These are phyloP conservation scores for Chenopodium suecicum DNA, from an alignment of 148 eudicot genomes.

Conservation along the genomic window DNA sequence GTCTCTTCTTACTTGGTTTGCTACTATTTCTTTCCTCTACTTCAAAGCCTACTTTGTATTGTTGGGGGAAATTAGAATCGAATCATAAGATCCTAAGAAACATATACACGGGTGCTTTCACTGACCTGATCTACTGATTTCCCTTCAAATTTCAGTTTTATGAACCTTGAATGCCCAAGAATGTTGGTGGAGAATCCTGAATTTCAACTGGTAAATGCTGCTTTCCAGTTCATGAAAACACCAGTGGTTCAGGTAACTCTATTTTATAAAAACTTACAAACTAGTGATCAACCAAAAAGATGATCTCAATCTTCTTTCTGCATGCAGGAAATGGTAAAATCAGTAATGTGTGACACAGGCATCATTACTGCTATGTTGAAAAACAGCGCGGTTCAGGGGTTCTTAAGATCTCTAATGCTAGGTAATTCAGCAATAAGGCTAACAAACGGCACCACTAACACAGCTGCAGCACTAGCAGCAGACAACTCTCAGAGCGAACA, in stretches of 20 bases:
- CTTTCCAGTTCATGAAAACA: conserved; percentile 37
- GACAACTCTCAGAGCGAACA: background rate
- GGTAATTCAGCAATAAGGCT: conserved; percentile 24
- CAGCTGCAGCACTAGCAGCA: conserved; percentile 39
- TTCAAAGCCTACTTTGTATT: background rate
- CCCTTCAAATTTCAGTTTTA: conserved; percentile 18
- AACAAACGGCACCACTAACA: background rate
- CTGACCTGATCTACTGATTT: background rate
- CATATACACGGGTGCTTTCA: background rate
- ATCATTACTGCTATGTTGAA: conserved; percentile 48
- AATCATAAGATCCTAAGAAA: background rate
- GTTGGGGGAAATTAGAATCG: no score
- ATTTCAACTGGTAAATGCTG: conserved; percentile 31
- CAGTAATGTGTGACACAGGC: conserved; percentile 43
- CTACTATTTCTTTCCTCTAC: background rate
- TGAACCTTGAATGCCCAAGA: conserved; percentile 10
- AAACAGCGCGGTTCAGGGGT: conserved; percentile 41
- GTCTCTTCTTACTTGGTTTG: background rate
- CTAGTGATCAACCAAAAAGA: background rate
- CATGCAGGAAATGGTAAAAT: conserved; percentile 41
- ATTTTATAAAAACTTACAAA: background rate
- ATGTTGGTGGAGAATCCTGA: conserved; percentile 26
- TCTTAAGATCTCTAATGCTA: conserved; percentile 30
- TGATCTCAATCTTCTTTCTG: background rate
- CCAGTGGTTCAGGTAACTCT: conserved; percentile 41